Evolutionary conservation across 2,329 filamentous ascomycete genomes (phyloP).

Genomic region (Fusarium succisae): DNA sequence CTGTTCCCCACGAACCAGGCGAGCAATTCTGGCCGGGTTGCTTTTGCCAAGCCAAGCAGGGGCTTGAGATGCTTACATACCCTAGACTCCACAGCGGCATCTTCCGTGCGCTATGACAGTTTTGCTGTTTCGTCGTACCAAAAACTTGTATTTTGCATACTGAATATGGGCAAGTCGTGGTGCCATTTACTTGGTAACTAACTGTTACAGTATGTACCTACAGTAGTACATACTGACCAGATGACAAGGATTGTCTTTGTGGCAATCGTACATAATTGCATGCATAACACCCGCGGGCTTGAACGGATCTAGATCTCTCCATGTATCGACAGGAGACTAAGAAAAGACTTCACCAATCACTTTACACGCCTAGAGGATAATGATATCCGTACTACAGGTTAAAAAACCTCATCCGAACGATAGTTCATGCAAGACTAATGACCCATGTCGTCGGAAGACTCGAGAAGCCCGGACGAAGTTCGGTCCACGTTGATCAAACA

Average conservation of each 20-base stretch:
- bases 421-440: neutral
- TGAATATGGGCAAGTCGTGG: neutral
- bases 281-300: neutral
- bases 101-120: neutral
- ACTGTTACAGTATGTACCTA: neutral
- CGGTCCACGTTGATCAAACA: neutral
- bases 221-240: neutral
- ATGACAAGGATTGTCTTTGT: neutral
- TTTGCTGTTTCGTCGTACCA: neutral
- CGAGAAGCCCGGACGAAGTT: neutral
- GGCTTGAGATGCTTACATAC: neutral
- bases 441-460: neutral
- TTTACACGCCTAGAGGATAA: neutral
- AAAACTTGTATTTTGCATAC: neutral
- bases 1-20: conserved; percentile 19
- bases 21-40: neutral
- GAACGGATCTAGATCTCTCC: neutral
- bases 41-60: neutral
- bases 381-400: neutral
- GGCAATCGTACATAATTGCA: neutral
- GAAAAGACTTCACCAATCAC: neutral
- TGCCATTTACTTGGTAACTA: neutral
- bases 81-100: conserved; percentile 2
- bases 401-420: neutral
- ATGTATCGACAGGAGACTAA: neutral